Evolutionary conservation across 2,329 filamentous ascomycete species (phyloP), one percentile per base, ranked within the genome.

Genomic region (Fusarium nanum): DNA sequence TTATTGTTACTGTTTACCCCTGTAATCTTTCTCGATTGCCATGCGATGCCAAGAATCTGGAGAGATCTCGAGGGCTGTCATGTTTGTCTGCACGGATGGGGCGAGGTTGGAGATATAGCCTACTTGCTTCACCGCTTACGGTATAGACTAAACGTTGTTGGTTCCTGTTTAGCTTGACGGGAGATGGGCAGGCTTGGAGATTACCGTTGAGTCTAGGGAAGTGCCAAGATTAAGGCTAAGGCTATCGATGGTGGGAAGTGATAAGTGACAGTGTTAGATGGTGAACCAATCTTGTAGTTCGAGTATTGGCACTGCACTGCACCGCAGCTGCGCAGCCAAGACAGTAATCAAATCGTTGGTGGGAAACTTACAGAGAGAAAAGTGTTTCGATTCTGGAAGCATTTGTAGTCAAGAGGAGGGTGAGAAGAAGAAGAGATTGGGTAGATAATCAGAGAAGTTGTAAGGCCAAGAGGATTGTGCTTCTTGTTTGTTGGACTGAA

Each of bases 401-500:
- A 23, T 18, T 20, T 18, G 13, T 4, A 22, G 4, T 18, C 6
- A 34, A 20, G 14, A 18, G 40, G 42, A 63, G 41, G 37, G 42
- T 18, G 25, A 49, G 7, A 41, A 52, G 18, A 25, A 11, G 14
- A 42, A 11, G 22, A 54, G 40, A 56, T 48, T 52, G n/a, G 50
- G 22, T 14, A 22, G 13, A 53, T 53, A 20, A 18, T 27, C 7
- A 44, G 14, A 28, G 42, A n/a, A 52, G 32, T 60, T 37, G 41
- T 28, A 52, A 14, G 42, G 65, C 53, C 59, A 68, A 68, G 44
- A 41, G 11, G 44, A 55, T 40, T 47, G 28, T 23, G 20, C 22
- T 16, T 18, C 16, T 40, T 52, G 28, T 53, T 27, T 48, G 48
- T n/a, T 60, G 6, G 28, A 14, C 10, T 28, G 23, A 53, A 53